These are phyloP conservation scores for Alternaria ventricosa DNA, from an alignment of 2,329 filamentous ascomycete genomes.

Conservation along the genomic window DNA sequence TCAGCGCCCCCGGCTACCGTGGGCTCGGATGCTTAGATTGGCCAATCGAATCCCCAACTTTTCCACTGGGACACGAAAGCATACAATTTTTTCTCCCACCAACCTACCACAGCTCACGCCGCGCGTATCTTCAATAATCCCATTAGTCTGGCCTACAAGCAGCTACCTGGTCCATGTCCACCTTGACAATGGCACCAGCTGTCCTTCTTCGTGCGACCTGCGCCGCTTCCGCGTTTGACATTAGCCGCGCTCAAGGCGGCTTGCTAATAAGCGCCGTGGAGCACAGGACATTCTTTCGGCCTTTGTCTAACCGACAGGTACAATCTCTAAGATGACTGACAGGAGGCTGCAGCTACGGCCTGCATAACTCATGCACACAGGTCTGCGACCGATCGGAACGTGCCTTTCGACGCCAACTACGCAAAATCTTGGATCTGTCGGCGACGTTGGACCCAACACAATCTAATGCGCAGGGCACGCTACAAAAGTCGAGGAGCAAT, in stretches of 20 bases:
- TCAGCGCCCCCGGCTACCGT: conserved; percentile 17
- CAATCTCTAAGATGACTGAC: conserved; percentile 5
- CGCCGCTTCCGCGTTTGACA: conserved; percentile 21
- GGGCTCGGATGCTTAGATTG: conserved; percentile 16
- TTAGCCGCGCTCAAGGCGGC: conserved; percentile 23
- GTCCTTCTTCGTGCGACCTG: conserved; percentile 8
- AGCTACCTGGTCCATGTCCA: conserved; percentile 8
- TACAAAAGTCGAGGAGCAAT: conserved; percentile 1
- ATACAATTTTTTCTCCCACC: background rate
- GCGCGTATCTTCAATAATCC: background rate
- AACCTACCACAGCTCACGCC: conserved; percentile 5
- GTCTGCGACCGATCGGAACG: background rate
- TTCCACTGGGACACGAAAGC: background rate
- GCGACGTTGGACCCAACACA: background rate
- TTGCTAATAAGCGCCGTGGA: conserved; percentile 11
- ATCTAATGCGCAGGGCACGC: background rate
- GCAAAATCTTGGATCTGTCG: background rate
- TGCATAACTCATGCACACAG: background rate
- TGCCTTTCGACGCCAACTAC: background rate
- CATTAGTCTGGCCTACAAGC: conserved; percentile 1
- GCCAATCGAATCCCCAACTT: conserved; percentile 8
- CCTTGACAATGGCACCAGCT: background rate
- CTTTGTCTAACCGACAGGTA: conserved; percentile 10
- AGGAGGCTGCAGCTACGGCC: conserved; percentile 10
- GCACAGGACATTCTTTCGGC: conserved; percentile 4